phyloP scores from a whole-genome alignment of 352 stramenopile species.

The Phytopythium litorale region DNA sequence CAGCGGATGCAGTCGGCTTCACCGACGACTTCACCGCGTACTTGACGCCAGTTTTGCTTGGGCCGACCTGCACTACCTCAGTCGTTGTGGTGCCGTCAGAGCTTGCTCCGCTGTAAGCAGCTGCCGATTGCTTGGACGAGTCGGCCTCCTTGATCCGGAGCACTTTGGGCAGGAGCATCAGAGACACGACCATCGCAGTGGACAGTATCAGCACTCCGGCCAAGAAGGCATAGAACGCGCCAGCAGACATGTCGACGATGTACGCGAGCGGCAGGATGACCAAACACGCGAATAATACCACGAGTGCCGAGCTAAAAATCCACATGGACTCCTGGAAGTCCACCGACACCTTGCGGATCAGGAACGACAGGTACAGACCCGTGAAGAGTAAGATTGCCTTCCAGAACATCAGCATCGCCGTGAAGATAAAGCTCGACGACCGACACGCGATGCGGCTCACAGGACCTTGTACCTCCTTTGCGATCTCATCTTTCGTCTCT shows the following conservation, averaged over 20 bases:
- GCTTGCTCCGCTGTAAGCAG: neutral
- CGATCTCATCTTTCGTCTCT: conserved; percentile 14
- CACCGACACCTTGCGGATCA: conserved; percentile 58
- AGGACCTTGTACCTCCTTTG: conserved; percentile 19
- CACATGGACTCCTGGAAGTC: conserved; percentile 70
- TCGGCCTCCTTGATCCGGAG: conserved; percentile 28
- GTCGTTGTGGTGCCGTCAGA: neutral
- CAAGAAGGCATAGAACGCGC: conserved; percentile 35
- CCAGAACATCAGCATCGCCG: conserved; percentile 48
- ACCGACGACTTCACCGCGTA: neutral
- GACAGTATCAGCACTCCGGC: conserved; percentile 22
- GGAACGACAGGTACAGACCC: conserved; percentile 45
- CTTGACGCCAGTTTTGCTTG: neutral
- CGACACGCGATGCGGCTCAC: conserved; percentile 23
- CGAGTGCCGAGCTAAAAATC: conserved; percentile 44
- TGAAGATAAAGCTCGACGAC: conserved; percentile 52
- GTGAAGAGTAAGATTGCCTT: conserved; percentile 43
- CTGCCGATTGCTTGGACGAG: conserved; percentile 3
- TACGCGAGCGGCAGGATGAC: conserved; percentile 50
- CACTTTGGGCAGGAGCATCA: conserved; percentile 45
- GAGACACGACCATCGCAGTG: conserved; percentile 30
- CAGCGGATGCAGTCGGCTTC: neutral
- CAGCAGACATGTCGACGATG: conserved; percentile 32
- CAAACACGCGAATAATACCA: conserved; percentile 45
- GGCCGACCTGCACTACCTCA: no score